Percentiles rank a stretch among this genome's conserved stretches.
Evolutionary conservation across 139 green algal genomes (phyloP).

Genomic region (Pseudopediastrum boryanum): DNA sequence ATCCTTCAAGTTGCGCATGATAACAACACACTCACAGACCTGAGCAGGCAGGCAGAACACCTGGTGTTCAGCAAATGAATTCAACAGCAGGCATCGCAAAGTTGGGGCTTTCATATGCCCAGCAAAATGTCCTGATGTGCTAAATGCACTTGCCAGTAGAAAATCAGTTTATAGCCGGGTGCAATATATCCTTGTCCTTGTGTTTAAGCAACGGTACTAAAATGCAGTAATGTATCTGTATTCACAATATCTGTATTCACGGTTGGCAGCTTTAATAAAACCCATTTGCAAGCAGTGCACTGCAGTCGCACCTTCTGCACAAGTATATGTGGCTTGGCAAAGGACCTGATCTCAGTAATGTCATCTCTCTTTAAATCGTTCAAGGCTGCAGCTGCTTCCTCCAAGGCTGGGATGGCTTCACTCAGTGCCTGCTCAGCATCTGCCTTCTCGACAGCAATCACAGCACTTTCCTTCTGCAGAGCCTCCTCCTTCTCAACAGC

Average conservation of each 20-base stretch:
- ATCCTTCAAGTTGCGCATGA: conserved; percentile 84
- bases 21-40: conserved; percentile 91
- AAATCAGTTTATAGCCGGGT: no score
- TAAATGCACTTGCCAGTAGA: no score
- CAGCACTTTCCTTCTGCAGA: conserved; percentile 66
- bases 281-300: no score
- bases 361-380: conserved; percentile 88
- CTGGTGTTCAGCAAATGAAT: no score
- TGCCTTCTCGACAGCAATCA: conserved; percentile 77
- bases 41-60: conserved; percentile 21
- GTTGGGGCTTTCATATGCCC: no score
- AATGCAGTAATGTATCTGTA: no score
- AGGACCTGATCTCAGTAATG: conserved; percentile 90
- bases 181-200: no score
- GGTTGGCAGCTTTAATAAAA: no score
- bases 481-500: conserved; percentile 79
- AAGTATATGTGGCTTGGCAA: conserved; percentile 85
- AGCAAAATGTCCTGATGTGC: no score
- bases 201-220: no score
- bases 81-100: no score
- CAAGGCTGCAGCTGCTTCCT: conserved; percentile 84
- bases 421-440: conserved; percentile 85
- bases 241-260: no score
- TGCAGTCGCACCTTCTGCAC: conserved; percentile 78
- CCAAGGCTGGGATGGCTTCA: conserved; percentile 84